Percentiles rank a stretch among this genome's conserved stretches.
These are phyloP conservation scores for Patellifolia procumbens DNA, from an alignment of 179 eudicot species.

Conservation along the genomic window DNA sequence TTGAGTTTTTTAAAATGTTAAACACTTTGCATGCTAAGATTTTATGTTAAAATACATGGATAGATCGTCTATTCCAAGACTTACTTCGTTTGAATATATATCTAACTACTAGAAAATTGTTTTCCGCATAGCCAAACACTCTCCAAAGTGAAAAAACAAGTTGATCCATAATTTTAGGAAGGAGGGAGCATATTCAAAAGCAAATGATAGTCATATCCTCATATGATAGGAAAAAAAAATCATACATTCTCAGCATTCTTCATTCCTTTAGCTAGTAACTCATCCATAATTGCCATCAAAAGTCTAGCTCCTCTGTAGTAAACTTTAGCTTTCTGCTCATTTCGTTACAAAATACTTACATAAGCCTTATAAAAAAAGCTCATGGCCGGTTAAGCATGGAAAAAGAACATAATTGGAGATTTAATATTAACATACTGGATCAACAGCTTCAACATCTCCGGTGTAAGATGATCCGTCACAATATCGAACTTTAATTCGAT, in stretches of 20 bases:
- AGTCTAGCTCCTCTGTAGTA: slow-evolving; percentile 61
- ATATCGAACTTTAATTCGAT: slow-evolving; percentile 60
- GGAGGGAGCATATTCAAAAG: too few species aligned
- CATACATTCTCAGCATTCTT: slow-evolving; percentile 53
- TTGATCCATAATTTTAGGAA: too few species aligned
- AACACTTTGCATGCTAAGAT: too few species aligned
- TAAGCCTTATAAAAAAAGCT: background rate
- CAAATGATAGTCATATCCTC: background rate
- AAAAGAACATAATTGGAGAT: background rate
- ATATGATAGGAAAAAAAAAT: background rate
- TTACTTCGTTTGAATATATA: too few species aligned
- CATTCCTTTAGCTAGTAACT: slow-evolving; percentile 54
- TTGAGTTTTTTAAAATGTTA: too few species aligned
- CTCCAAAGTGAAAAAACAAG: too few species aligned
- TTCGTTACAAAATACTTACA: background rate
- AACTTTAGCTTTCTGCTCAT: slow-evolving; percentile 40
- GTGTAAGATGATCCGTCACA: slow-evolving; percentile 87
- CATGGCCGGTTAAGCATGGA: background rate
- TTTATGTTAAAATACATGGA: too few species aligned
- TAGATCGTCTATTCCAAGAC: too few species aligned
- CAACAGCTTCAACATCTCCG: slow-evolving; percentile 69
- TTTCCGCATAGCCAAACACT: too few species aligned
- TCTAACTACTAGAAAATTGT: too few species aligned
- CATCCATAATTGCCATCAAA: slow-evolving; percentile 56
- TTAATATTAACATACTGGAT: slow-evolving; percentile 50